phyloP scores from a whole-genome alignment of 768 basidiomycete species.

The Clavaria fumosa region DNA sequence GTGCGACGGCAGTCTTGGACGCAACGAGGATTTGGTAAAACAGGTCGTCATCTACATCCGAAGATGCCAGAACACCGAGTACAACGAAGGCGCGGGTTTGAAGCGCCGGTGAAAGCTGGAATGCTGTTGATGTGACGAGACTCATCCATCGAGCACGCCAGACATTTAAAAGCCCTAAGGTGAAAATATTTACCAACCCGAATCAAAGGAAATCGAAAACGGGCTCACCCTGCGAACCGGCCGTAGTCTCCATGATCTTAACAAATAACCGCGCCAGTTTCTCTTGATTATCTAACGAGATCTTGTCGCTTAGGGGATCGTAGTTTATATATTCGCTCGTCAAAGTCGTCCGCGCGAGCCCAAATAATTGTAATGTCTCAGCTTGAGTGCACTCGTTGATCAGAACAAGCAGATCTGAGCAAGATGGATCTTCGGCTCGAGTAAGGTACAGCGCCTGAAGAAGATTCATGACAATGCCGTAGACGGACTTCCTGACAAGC shows the following conservation, averaged over 20 bases:
- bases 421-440: constrained; percentile 42
- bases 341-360: constrained; percentile 43
- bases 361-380: constrained; percentile 54
- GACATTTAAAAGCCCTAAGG: constrained; percentile 57
- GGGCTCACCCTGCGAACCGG: constrained; percentile 52
- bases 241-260: constrained; percentile 44
- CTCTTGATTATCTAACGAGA: constrained; percentile 51
- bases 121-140: constrained; percentile 72
- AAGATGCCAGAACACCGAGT: constrained; percentile 64
- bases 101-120: constrained; percentile 78
- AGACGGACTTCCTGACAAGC: constrained; percentile 63
- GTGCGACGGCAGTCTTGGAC: constrained; percentile 53
- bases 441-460: constrained; percentile 59
- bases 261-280: constrained; percentile 46
- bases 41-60: constrained; percentile 85
- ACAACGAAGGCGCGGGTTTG: constrained; percentile 79
- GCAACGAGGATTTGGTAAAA: constrained; percentile 89
- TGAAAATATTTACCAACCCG: constrained; percentile 1
- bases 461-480: constrained; percentile 69
- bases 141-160: constrained; percentile 95
- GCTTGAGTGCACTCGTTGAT: constrained; percentile 45
- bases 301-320: constrained; percentile 39
- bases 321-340: constrained; percentile 53
- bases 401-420: constrained; percentile 43
- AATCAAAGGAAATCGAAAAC: constrained; percentile 1